Evolutionary conservation across 768 basidiomycete genomes (phyloP).

Genomic region (Termitomyces bulborhizus): DNA sequence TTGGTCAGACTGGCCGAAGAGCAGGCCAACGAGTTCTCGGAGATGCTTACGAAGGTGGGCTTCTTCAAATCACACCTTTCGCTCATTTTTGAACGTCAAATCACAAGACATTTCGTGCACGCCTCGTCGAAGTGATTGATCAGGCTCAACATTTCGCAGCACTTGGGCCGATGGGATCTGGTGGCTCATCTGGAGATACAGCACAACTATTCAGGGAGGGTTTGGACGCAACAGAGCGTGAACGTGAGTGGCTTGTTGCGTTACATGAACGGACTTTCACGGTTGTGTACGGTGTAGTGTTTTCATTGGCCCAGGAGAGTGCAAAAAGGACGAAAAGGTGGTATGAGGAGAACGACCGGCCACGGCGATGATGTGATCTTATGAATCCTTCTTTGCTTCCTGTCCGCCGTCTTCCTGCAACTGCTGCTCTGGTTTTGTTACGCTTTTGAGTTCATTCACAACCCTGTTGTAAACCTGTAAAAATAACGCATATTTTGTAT

Average conservation of each 20-base stretch:
- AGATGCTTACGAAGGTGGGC: constrained; percentile 60
- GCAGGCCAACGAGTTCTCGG: constrained; percentile 66
- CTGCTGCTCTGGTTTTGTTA: constrained; percentile 15
- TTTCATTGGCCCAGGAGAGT: constrained; percentile 79
- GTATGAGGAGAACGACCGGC: constrained; percentile 71
- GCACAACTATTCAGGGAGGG: constrained; percentile 85
- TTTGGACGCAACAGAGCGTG: constrained; percentile 87
- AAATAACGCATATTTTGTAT: constrained; percentile 2
- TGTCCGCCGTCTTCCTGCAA: constrained; percentile 14
- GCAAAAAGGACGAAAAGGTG: constrained; percentile 71
- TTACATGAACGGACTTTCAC: constrained; percentile 1
- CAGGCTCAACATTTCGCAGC: constrained; percentile 87
- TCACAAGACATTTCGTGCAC: constrained; percentile 65
- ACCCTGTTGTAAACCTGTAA: constrained; percentile 40
- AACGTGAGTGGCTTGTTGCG: constrained; percentile 52
- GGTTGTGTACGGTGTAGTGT: constrained; percentile 46
- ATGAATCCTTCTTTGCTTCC: constrained; percentile 26
- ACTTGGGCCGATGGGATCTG: constrained; percentile 52
- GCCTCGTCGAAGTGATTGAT: constrained; percentile 74
- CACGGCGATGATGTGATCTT: constrained; percentile 32
- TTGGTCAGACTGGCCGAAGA: constrained; percentile 63
- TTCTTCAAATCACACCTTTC: background rate
- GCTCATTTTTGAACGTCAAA: background rate
- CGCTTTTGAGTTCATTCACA: constrained; percentile 51
- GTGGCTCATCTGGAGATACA: constrained; percentile 44